Percentiles rank a stretch among this genome's conserved stretches.
These are phyloP conservation scores for Panellus pusillus DNA, from an alignment of 768 basidiomycete genomes.

Conservation along the genomic window DNA sequence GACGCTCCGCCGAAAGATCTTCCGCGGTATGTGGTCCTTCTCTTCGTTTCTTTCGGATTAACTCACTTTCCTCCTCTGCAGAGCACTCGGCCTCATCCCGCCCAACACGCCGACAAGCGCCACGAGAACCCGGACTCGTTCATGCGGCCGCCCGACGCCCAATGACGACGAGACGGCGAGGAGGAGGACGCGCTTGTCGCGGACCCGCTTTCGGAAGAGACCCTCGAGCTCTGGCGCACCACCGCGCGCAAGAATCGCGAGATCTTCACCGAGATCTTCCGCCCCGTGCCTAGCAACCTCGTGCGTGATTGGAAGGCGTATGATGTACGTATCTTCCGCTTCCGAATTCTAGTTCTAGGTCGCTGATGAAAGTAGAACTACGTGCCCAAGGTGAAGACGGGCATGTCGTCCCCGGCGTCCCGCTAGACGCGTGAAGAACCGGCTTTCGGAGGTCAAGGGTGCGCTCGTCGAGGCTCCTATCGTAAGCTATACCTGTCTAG, in stretches of 20 bases:
- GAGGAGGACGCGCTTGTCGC: constrained; percentile 66
- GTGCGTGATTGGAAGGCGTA: constrained; percentile 80
- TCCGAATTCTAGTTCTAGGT: not conserved
- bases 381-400: constrained; percentile 72
- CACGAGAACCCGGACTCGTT: constrained; percentile 47
- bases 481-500: too few species aligned
- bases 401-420: constrained; percentile 77
- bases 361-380: constrained; percentile 50
- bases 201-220: constrained; percentile 73
- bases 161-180: constrained; percentile 65
- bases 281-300: constrained; percentile 81
- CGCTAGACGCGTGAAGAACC: too few species aligned
- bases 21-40: constrained; percentile 54
- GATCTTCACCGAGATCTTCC: constrained; percentile 84
- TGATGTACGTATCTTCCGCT: constrained; percentile 47
- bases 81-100: constrained; percentile 86
- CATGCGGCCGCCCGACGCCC: constrained; percentile 82
- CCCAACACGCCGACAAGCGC: constrained; percentile 47
- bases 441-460: too few species aligned
- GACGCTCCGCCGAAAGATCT: constrained; percentile 78
- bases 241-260: constrained; percentile 82
- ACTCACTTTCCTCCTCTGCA: constrained; percentile 25
- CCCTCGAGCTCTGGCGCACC: constrained; percentile 57
- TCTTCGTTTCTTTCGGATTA: not conserved
- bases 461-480: too few species aligned